A percentile compares a stretch with the other conserved stretches of the same genome.
phyloP scores from a whole-genome alignment of 495 filamentous ascomycete species.

The Cryomyces antarcticus region DNA sequence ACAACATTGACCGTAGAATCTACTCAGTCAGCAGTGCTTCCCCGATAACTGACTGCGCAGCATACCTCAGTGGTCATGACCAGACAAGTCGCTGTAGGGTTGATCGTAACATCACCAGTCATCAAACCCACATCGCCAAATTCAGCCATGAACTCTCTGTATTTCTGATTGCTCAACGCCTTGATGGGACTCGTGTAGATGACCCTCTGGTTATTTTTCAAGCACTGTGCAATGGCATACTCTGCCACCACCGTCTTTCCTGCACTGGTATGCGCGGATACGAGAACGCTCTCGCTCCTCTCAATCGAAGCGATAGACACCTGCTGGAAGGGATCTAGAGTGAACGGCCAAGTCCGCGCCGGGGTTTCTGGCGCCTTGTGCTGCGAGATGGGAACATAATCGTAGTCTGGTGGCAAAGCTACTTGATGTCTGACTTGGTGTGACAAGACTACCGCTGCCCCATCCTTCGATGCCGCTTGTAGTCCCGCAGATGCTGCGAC shows the following conservation, averaged over 20 bases:
- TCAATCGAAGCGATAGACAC: conserved; percentile 84
- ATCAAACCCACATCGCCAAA: conserved; percentile 96
- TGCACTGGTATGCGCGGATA: conserved; percentile 92
- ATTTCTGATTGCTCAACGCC: conserved; percentile 95
- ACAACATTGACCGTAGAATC: conserved; percentile 96
- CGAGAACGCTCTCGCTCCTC: conserved; percentile 82
- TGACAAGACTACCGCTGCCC: conserved; percentile 55
- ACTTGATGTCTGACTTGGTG: conserved; percentile 99
- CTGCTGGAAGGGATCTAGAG: conserved; percentile 90
- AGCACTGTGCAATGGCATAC: conserved; percentile 92
- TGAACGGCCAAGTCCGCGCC: conserved; percentile 68
- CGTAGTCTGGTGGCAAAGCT: conserved; percentile 77
- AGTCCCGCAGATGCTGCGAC: conserved; percentile 68
- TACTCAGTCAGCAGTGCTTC: conserved; percentile 4
- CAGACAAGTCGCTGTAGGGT: conserved; percentile 89
- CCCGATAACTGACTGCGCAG: background rate
- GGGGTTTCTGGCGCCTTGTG: conserved; percentile 73
- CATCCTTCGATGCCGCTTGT: conserved; percentile 39
- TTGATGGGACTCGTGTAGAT: conserved; percentile 99
- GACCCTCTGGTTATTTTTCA: conserved; percentile 91
- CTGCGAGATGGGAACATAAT: conserved; percentile 78
- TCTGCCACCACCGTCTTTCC: conserved; percentile 97
- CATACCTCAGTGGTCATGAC: conserved; percentile 88
- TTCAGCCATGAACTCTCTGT: conserved; percentile 81
- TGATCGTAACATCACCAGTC: conserved; percentile 98